Evolutionary conservation across 257 asterid species (phyloP).

Genomic region (Verbena officinalis): DNA sequence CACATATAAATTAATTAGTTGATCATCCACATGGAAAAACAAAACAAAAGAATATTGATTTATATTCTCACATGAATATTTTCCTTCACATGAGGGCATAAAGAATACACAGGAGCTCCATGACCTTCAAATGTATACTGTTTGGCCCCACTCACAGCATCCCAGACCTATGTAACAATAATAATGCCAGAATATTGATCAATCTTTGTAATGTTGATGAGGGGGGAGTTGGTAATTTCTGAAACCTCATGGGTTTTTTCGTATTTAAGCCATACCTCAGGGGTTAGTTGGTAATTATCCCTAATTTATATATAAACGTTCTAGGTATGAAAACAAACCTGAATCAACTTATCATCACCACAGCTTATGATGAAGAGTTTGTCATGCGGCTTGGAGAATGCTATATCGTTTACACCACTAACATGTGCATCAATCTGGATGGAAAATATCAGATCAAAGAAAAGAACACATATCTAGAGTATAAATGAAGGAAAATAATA

Average conservation of each 20-base stretch:
- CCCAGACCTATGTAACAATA: constrained; percentile 59
- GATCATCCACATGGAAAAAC: constrained; percentile 4
- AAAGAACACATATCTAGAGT: neutral
- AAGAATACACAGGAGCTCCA: constrained; percentile 65
- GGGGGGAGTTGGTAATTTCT: too few relatives aligned
- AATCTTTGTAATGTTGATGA: too few relatives aligned
- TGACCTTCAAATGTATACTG: constrained; percentile 69
- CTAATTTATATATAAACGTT: too few relatives aligned
- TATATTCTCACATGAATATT: constrained; percentile 45
- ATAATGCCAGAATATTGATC: constrained; percentile 22
- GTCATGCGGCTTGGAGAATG: constrained; percentile 52
- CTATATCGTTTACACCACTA: constrained; percentile 75
- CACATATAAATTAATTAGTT: neutral
- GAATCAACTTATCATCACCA: constrained; percentile 76
- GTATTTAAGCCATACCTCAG: too few relatives aligned
- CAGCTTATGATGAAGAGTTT: constrained; percentile 61
- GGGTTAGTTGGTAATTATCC: too few relatives aligned
- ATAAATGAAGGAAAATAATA: neutral
- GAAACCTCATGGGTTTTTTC: too few relatives aligned
- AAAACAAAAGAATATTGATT: neutral
- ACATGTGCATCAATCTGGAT: constrained; percentile 69
- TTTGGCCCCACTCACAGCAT: constrained; percentile 55
- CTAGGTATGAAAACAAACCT: constrained; percentile 38
- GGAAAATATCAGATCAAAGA: constrained; percentile 16
- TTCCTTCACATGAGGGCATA: constrained; percentile 58